A percentile compares a stretch with the other conserved stretches of the same genome.
Conservation (phyloP, 495 filamentous ascomycete genomes). For the Tuber umbilicatum region DNA sequence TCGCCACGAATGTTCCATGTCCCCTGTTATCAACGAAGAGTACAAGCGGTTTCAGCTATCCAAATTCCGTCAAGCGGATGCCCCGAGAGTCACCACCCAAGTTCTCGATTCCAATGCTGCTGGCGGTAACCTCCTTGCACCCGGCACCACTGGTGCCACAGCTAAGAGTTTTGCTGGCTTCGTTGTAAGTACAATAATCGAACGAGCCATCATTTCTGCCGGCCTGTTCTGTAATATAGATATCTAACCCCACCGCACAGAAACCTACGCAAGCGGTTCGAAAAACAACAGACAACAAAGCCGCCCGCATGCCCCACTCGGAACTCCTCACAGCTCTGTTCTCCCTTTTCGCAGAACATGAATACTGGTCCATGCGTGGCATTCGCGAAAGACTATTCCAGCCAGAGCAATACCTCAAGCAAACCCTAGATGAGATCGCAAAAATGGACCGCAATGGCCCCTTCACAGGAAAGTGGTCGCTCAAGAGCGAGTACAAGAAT, state of each 20-base stretch:
- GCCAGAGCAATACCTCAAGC: conserved; percentile 84
- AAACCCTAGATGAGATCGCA: conserved; percentile 75
- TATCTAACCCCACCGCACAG: conserved; percentile 38
- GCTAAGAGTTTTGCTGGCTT: conserved; percentile 50
- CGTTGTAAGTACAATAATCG: conserved; percentile 49
- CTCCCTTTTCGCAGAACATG: conserved; percentile 69
- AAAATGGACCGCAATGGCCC: conserved; percentile 68
- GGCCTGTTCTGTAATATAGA: neutral
- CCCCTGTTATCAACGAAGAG: conserved; percentile 68
- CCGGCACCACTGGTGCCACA: conserved; percentile 49
- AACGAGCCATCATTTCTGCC: neutral
- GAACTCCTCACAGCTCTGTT: conserved; percentile 79
- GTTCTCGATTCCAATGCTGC: conserved; percentile 47
- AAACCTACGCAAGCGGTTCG: conserved; percentile 47
- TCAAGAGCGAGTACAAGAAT: conserved; percentile 66
- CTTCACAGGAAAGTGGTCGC: conserved; percentile 75
- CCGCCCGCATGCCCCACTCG: conserved; percentile 74
- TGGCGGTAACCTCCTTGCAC: conserved; percentile 45
- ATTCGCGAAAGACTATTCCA: conserved; percentile 67
- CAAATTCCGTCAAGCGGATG: conserved; percentile 57
- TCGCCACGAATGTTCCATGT: conserved; percentile 68
- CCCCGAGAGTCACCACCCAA: conserved; percentile 54
- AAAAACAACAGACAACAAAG: conserved; percentile 47
- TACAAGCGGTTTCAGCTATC: conserved; percentile 56
- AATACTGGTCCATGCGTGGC: conserved; percentile 82